Conservation (phyloP, 2,329 filamentous ascomycete species). For the Ophiostoma sp. region DNA sequence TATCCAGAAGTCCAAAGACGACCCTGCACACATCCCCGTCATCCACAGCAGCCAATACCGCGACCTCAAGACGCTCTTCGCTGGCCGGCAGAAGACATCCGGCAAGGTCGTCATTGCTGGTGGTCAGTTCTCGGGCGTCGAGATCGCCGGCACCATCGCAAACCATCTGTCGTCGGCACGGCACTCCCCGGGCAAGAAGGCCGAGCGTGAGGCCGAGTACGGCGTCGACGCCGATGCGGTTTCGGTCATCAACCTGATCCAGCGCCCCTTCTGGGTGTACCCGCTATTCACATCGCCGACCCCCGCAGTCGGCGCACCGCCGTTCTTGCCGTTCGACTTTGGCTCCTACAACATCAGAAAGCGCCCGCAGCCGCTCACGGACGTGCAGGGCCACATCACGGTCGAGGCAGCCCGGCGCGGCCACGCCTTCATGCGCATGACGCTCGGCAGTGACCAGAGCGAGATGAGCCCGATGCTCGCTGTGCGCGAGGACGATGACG, state of each 20-base stretch:
- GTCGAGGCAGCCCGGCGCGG: constrained; percentile 49
- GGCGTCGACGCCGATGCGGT: constrained; percentile 41
- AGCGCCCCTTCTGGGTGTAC: constrained; percentile 67
- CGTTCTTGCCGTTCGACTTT: constrained; percentile 69
- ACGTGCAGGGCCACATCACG: constrained; percentile 60
- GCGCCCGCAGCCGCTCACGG: constrained; percentile 53
- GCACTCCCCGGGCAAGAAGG: constrained; percentile 43
- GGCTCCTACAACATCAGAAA: constrained; percentile 63
- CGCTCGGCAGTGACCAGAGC: constrained; percentile 51
- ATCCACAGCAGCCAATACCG: constrained; percentile 66
- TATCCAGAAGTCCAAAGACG: constrained; percentile 33
- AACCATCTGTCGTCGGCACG: constrained; percentile 61
- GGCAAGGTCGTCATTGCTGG: constrained; percentile 69
- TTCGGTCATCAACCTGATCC: constrained; percentile 61
- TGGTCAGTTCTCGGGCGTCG: constrained; percentile 76
- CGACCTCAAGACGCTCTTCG: constrained; percentile 46
- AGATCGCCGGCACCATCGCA: constrained; percentile 68
- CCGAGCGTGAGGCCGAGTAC: constrained; percentile 33
- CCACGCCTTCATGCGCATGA: constrained; percentile 46
- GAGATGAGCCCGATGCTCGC: constrained; percentile 42
- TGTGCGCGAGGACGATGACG: constrained; percentile 33
- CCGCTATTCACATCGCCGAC: constrained; percentile 51
- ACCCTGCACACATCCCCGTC: constrained; percentile 43
- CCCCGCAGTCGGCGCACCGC: constrained; percentile 45
- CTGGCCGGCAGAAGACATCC: constrained; percentile 28